Percentiles rank a stretch among this genome's conserved stretches.
Evolutionary conservation across 108 stramenopile species (phyloP).

Genomic region (Hondaea fermentalgiana): DNA sequence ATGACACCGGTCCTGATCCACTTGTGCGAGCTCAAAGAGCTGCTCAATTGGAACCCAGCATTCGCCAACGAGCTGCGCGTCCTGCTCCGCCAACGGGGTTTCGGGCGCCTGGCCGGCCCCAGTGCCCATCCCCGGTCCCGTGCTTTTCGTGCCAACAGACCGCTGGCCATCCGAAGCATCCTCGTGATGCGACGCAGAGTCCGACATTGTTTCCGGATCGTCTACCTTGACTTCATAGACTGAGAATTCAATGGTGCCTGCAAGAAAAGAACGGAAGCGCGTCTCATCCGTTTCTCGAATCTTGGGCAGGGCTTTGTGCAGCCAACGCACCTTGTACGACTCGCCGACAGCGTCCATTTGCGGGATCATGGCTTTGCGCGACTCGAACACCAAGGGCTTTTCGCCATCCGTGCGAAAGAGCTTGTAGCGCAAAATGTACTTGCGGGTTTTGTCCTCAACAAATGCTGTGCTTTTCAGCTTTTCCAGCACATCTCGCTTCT

Average conservation of each 20-base stretch:
- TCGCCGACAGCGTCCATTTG: background rate
- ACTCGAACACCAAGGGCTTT: background rate
- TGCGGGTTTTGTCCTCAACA: background rate
- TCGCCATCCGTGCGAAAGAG: background rate
- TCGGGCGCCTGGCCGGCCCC: background rate
- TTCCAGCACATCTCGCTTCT: background rate
- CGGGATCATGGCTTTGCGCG: background rate
- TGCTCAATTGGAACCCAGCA: constrained; percentile 15
- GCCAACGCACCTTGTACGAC: background rate
- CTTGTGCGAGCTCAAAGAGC: background rate
- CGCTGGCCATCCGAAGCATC: no score
- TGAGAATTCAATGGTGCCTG: background rate
- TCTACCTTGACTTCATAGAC: background rate
- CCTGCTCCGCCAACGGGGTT: background rate
- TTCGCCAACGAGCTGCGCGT: background rate
- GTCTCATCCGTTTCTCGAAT: background rate
- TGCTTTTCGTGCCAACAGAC: no score
- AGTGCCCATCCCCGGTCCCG: background rate
- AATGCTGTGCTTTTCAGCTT: background rate
- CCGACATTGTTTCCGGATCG: background rate
- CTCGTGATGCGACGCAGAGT: background rate
- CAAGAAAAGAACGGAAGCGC: background rate
- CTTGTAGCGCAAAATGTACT: background rate
- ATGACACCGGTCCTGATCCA: background rate
- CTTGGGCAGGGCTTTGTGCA: background rate